Evolutionary conservation across 164 flowering plant species (phyloP), one percentile per base, ranked within the genome.

Genomic region (Kingdonia uniflora): DNA sequence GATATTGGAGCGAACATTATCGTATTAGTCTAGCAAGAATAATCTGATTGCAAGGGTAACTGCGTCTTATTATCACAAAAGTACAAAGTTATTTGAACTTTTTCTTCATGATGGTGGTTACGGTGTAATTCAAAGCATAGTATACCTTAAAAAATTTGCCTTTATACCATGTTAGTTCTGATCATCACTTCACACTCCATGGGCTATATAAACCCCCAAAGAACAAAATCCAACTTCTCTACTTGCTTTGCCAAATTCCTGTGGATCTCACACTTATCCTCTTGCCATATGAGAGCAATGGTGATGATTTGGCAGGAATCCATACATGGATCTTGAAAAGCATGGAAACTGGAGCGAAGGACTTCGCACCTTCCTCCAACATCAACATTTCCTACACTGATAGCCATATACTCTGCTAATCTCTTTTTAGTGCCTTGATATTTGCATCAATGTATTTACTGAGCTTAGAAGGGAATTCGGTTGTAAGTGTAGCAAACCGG

Each of bases 401-500:
- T 59, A 44, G 57, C 52, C 35, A 50, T 50, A 6, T 26, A 19
- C 38, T 50, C 38, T 16, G 20, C 21, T 17, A 16, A 50, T 26
- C 40, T 26, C 33, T n/a, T 49, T n/a, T 15, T 4, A n/a, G 19
- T 29, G 40, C 40, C n/a, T 33, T 49, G 15, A 24, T 22, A 29
- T 38, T 29, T 29, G 35, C 8, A 15, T n/a, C 40, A n/a, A 26
- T 16, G 19, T 10, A 15, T 15, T n/a, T 17, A 19, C 21, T 19
- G 11, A 29, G 0, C 20, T 52, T 23, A 29, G 43, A 43, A 54
- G 13, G 68, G 68, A 15, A 44, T 49, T 56, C 50, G 68, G 68
- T 54, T 65, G 24, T 21, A 52, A 35, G 64, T 65, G 26, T 52
- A 41, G 79, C 75, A 66, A 66, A 66, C 74, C 79, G 79, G 82